phyloP scores from a whole-genome alignment of 2,329 filamentous ascomycete species.

The Penicillium sp. region DNA sequence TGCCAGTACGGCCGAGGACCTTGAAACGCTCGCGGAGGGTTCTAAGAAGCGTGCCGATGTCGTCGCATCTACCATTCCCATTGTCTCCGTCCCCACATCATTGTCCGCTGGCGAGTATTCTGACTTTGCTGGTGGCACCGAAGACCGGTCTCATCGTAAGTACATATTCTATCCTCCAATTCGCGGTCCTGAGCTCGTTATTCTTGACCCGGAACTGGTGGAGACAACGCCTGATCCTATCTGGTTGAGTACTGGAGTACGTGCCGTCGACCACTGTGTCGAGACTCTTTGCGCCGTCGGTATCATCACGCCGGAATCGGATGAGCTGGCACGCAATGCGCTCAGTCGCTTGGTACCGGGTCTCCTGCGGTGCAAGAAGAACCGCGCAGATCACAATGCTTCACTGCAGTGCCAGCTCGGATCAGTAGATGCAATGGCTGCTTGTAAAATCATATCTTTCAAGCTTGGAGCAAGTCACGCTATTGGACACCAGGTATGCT shows the following conservation, averaged over 20 bases:
- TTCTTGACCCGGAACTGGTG: slow-evolving; percentile 1
- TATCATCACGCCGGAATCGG: background rate
- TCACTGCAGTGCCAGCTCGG: background rate
- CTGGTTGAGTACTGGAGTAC: background rate
- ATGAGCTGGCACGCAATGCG: background rate
- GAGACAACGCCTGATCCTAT: slow-evolving; percentile 1
- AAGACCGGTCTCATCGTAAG: background rate
- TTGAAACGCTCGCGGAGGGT: background rate
- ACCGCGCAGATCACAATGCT: background rate
- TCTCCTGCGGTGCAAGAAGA: background rate
- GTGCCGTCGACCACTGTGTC: slow-evolving; percentile 3
- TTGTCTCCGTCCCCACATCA: slow-evolving; percentile 1
- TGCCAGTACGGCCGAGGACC: background rate
- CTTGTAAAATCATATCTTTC: background rate
- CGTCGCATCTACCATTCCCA: background rate
- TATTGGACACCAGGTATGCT: background rate
- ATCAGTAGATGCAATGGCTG: slow-evolving; percentile 1
- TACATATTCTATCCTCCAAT: background rate
- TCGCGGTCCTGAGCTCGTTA: background rate
- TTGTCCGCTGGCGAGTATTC: slow-evolving; percentile 2
- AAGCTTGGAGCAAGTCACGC: background rate
- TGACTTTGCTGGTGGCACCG: background rate
- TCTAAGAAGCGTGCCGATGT: background rate
- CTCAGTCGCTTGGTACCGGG: background rate
- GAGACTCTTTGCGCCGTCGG: background rate